phyloP scores from a whole-genome alignment of 2,329 filamentous ascomycete genomes.

The Epichloe glyceriae region DNA sequence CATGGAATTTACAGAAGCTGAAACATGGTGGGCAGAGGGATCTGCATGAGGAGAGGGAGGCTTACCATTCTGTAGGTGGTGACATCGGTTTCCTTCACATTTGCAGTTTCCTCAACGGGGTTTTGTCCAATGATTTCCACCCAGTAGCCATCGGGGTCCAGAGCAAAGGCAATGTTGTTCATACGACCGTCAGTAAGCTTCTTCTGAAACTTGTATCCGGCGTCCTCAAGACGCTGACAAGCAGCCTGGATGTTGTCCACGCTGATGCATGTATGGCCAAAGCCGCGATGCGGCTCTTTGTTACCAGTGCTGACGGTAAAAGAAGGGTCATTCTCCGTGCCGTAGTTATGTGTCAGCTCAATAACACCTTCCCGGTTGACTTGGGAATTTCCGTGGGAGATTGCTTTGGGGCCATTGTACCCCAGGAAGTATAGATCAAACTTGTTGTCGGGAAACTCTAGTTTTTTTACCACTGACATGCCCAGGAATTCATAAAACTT shows the following conservation, averaged over 20 bases:
- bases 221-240: slow-evolving; percentile 78
- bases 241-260: slow-evolving; percentile 80
- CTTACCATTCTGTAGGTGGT: slow-evolving; percentile 58
- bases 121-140: slow-evolving; percentile 71
- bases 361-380: slow-evolving; percentile 84
- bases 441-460: slow-evolving; percentile 73
- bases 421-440: slow-evolving; percentile 95
- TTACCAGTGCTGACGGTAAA: slow-evolving; percentile 85
- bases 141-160: slow-evolving; percentile 83
- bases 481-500: slow-evolving; percentile 93
- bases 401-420: slow-evolving; percentile 64
- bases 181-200: slow-evolving; percentile 80
- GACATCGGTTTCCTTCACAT: slow-evolving; percentile 58
- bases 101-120: slow-evolving; percentile 56
- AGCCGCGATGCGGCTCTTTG: slow-evolving; percentile 69
- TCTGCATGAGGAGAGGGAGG: background rate
- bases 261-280: slow-evolving; percentile 75
- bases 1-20: background rate
- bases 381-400: slow-evolving; percentile 55
- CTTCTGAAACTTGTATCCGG: slow-evolving; percentile 91
- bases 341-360: slow-evolving; percentile 75
- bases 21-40: background rate
- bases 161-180: slow-evolving; percentile 76
- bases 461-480: slow-evolving; percentile 69
- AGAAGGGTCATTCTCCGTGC: slow-evolving; percentile 71